Percentiles rank a stretch among this genome's conserved stretches.
phyloP scores from a whole-genome alignment of 2,329 filamentous ascomycete genomes.

The Pseudogymnoascus verrucosus region DNA sequence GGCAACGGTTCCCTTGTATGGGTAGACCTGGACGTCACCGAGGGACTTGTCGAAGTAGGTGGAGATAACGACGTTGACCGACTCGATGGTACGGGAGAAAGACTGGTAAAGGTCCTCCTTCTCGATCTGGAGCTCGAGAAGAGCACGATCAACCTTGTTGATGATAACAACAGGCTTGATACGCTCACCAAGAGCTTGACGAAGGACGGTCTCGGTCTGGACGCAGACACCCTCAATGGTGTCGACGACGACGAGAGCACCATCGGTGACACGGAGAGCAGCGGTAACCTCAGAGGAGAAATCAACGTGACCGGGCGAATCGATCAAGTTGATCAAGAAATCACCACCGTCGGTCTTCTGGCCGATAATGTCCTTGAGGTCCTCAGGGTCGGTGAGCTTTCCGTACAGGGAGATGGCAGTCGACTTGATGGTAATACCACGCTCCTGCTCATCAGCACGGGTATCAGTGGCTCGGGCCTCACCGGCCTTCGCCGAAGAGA shows the following conservation, averaged over 20 bases:
- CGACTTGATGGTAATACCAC: conserved; percentile 99
- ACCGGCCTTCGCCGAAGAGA: conserved; percentile 95
- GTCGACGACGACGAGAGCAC: conserved; percentile 99
- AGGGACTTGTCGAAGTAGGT: conserved; percentile 97
- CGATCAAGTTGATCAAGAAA: conserved; percentile 99
- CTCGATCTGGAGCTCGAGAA: conserved; percentile 95
- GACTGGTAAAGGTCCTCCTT: conserved; percentile 99
- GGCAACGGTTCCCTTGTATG: conserved; percentile 92
- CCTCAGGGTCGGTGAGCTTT: conserved; percentile 69
- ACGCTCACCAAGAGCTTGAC: conserved; percentile 98
- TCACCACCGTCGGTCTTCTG: conserved; percentile 84
- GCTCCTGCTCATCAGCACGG: conserved; percentile 94
- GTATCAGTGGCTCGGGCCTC: conserved; percentile 95
- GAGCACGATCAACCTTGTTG: conserved; percentile 99
- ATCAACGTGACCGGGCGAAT: conserved; percentile 99
- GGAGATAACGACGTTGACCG: conserved; percentile 99
- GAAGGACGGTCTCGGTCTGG: conserved; percentile 98
- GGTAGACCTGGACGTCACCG: conserved; percentile 98
- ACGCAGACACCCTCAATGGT: conserved; percentile 99
- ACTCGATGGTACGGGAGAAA: conserved; percentile 99
- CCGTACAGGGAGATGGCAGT: conserved; percentile 98
- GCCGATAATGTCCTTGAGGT: conserved; percentile 88
- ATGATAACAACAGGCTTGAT: conserved; percentile 99
- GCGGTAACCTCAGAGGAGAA: conserved; percentile 99
- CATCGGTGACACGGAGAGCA: conserved; percentile 98